Base-by-base conservation (phyloP, 139 green algal genomes). In the Chlorella sp. region DNA sequence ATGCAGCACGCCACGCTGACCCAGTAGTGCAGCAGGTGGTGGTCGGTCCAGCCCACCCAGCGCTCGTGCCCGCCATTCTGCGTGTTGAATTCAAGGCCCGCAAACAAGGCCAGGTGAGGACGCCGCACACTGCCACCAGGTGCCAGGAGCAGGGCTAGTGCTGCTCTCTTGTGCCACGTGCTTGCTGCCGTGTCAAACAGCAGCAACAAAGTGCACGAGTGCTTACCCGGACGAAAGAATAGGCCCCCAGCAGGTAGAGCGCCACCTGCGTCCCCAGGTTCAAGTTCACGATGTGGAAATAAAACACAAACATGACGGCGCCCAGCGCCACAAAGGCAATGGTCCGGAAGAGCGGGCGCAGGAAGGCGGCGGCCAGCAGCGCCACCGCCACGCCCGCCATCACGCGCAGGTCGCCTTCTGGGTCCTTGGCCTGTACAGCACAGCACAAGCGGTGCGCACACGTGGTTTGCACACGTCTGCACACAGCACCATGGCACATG, bases 1-100 rank as follows among this genome's bases (percentile, higher is more conserved):
- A 94, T 62, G 17, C 36, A 27, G 69, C 79, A 87, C 2, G 83
- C 89, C 0, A 74, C 31, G 0, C 85, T 95, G 23, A 93, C 87
- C 42, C 72, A 75, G 76, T 95, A 95, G 79, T 95, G 90, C 29
- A 95, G 79, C 30, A 95, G 63, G 72, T 95, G 90, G 69, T 95
- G 90, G 72, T 95, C 90, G 4, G 77, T 74, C 30, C 93, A 73
- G 1, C 82, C 81, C 24, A 31, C 0, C n/a, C 42, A 55, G 36
- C 84, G 70, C 14, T 73, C 50, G 62, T 91, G 83, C 0, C 88
- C 86, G 1, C 67, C 60, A 60, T 92, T 92, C 80, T 79, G 75
- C 74, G n/a, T n/a, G n/a, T n/a, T n/a, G n/a, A n/a, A n/a, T n/a
- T n/a, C n/a, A 77, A 3, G 2, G 49, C 3, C 62, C 75, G 67